These are phyloP conservation scores for Cymbidium sinense DNA, from an alignment of 106 monocot species.

Conservation along the genomic window DNA sequence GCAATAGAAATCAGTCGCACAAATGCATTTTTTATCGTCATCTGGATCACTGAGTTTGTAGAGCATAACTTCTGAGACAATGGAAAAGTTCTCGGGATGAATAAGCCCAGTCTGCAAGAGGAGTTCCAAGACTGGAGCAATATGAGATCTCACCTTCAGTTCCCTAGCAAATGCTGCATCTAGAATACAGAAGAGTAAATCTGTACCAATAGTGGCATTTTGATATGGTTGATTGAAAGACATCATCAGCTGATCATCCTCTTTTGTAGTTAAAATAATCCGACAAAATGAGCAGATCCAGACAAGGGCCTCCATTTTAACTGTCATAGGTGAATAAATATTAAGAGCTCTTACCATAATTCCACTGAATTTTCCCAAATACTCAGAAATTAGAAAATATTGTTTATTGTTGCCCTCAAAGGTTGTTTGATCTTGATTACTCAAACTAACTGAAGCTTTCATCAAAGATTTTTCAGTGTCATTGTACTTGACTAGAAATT, in stretches of 20 bases:
- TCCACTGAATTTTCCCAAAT: conserved; percentile 42
- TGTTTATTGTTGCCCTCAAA: conserved; percentile 5
- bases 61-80: conserved; percentile 48
- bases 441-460: conserved; percentile 6
- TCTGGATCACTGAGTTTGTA: conserved; percentile 90
- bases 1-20: conserved; percentile 44
- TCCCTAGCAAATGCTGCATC: conserved; percentile 81
- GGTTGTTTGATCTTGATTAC: conserved; percentile 7
- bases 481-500: conserved; percentile 31
- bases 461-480: conserved; percentile 14
- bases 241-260: conserved; percentile 13
- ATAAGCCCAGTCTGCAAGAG: conserved; percentile 63
- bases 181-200: conserved; percentile 50
- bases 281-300: conserved; percentile 49
- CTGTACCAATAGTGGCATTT: conserved; percentile 29
- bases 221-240: conserved; percentile 10
- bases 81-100: conserved; percentile 33
- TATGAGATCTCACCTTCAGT: conserved; percentile 52
- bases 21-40: conserved; percentile 47
- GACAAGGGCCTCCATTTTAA: conserved; percentile 67
- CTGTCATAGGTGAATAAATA: conserved; percentile 38
- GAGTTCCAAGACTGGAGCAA: conserved; percentile 60
- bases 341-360: conserved; percentile 44
- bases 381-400: conserved; percentile 22
- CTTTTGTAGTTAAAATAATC: conserved; percentile 20